Percentiles rank a stretch among this genome's conserved stretches.
phyloP scores from a whole-genome alignment of 1,139 yeast genomes.

The Candida frijolesensis region DNA sequence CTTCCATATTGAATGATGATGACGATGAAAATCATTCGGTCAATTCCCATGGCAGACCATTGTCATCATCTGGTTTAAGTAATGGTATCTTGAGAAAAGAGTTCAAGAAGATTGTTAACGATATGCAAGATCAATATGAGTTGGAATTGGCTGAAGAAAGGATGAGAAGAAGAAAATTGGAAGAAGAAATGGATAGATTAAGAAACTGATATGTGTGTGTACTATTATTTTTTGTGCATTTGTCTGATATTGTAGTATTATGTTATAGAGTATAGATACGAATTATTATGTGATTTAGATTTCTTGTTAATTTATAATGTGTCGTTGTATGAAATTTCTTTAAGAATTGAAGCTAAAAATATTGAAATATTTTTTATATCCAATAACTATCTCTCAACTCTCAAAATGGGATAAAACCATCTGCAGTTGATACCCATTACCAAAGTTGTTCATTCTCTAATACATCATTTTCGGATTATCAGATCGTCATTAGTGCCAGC shows the following conservation, averaged over 20 bases:
- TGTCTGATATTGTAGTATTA: not conserved
- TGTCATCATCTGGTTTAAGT: conserved; percentile 25
- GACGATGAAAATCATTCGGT: conserved; percentile 9
- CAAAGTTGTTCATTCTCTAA: no score
- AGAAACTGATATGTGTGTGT: conserved; percentile 1
- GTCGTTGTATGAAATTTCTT: not conserved
- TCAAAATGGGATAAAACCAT: no score
- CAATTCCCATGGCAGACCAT: conserved; percentile 19
- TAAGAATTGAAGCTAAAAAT: no score
- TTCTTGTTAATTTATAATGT: not conserved
- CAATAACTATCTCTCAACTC: no score
- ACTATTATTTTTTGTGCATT: not conserved
- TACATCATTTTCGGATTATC: no score
- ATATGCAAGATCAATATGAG: conserved; percentile 64
- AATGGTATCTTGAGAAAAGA: conserved; percentile 64
- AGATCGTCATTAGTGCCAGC: no score
- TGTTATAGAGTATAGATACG: not conserved
- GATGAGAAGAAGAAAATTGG: conserved; percentile 52
- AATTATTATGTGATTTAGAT: not conserved
- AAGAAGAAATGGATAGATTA: conserved; percentile 30
- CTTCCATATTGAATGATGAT: conserved; percentile 6
- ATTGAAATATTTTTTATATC: no score
- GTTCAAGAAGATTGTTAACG: conserved; percentile 66
- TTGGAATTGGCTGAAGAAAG: conserved; percentile 60
- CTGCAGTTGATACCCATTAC: no score